Evolutionary conservation across 768 basidiomycete genomes (phyloP).

Genomic region (Asterophora parasitica): DNA sequence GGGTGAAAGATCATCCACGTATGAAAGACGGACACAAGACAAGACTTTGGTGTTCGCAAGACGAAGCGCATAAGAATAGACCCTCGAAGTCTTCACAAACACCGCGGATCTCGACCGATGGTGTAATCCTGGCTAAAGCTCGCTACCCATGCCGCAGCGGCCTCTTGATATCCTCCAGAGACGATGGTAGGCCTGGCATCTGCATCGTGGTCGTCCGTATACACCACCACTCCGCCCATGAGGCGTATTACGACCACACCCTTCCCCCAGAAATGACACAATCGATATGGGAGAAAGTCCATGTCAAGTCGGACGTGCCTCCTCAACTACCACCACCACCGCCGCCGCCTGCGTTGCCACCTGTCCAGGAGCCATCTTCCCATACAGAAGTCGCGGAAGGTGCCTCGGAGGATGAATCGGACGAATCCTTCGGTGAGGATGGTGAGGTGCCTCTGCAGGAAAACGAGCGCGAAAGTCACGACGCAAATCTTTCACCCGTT

Average conservation of each 20-base stretch:
- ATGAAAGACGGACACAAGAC: constrained; percentile 45
- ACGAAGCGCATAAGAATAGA: constrained; percentile 40
- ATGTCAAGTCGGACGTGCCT: not conserved
- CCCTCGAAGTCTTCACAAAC: constrained; percentile 29
- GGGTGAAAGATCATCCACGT: constrained; percentile 46
- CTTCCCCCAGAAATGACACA: constrained; percentile 33
- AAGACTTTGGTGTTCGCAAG: constrained; percentile 48
- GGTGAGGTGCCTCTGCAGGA: not conserved
- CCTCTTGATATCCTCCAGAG: constrained; percentile 41
- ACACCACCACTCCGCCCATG: constrained; percentile 40
- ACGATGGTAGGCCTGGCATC: constrained; percentile 18
- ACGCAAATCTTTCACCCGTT: not conserved
- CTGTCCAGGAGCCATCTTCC: not conserved
- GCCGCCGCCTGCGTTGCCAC: not conserved
- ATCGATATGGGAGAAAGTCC: constrained; percentile 29
- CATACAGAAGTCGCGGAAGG: constrained; percentile 2
- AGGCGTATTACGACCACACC: constrained; percentile 36
- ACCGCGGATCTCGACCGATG: constrained; percentile 32
- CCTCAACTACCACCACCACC: not conserved
- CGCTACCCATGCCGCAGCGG: constrained; percentile 43
- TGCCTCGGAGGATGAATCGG: constrained; percentile 8
- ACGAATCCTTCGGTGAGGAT: not conserved
- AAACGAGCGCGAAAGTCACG: not conserved
- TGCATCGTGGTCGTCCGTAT: constrained; percentile 36
- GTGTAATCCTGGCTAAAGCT: constrained; percentile 34